These are phyloP conservation scores for Cercospora sp. DNA, from an alignment of 2,329 filamentous ascomycete genomes.

Conservation along the genomic window DNA sequence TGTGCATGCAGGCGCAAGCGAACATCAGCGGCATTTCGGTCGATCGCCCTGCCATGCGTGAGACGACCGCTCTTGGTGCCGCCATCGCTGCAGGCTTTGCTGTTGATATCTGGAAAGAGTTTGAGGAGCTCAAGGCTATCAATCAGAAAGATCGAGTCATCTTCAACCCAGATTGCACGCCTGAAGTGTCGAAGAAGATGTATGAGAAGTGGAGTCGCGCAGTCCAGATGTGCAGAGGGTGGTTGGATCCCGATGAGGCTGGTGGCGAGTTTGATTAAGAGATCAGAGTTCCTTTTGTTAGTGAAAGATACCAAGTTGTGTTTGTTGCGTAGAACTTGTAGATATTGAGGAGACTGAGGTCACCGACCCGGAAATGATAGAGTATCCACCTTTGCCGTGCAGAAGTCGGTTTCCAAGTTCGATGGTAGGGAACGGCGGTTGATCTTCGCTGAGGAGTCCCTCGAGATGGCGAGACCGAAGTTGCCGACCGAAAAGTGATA, in stretches of 20 bases:
- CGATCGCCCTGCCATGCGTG: conserved; percentile 81
- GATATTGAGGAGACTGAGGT: not conserved
- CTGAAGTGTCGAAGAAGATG: conserved; percentile 57
- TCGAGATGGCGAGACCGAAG: not conserved
- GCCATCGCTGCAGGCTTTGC: conserved; percentile 86
- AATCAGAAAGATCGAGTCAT: conserved; percentile 68
- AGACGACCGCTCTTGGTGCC: conserved; percentile 84
- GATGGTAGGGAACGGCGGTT: not conserved
- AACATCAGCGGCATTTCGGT: conserved; percentile 82
- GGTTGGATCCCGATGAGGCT: conserved; percentile 39
- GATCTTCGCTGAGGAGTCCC: not conserved
- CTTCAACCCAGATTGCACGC: conserved; percentile 66
- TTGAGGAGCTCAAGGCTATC: conserved; percentile 72
- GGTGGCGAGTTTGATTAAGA: conserved; percentile 16
- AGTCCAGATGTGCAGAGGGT: conserved; percentile 76
- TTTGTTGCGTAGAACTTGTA: not conserved
- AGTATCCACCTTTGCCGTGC: not conserved
- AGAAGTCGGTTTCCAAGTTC: too few species aligned
- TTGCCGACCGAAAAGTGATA: not conserved
- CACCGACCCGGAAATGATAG: not conserved
- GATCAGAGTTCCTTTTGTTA: not conserved
- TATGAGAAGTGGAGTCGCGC: conserved; percentile 74
- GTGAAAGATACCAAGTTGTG: conserved; percentile 5
- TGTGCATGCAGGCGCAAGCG: conserved; percentile 90
- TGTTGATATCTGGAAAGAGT: conserved; percentile 72